Evolutionary conservation across 176 grass and related monocot species (phyloP).

Genomic region (Cymbopogon citratus): DNA sequence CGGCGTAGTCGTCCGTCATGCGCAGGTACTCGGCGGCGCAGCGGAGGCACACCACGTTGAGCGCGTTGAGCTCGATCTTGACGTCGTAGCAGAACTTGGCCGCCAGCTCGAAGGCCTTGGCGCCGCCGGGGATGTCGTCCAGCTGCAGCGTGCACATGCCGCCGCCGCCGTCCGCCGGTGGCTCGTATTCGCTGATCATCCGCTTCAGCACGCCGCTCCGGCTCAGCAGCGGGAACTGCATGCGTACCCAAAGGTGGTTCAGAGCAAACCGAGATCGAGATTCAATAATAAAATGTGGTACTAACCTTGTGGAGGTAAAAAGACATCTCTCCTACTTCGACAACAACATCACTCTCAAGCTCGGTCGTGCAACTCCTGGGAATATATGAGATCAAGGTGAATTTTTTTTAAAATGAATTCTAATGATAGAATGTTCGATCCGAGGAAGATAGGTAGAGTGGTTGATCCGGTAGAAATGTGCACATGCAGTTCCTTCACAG

Average conservation of each 20-base stretch:
- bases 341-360: conserved; percentile 57
- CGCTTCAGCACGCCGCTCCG: conserved; percentile 66
- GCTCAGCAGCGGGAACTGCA: conserved; percentile 78
- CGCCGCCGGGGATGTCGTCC: conserved; percentile 63
- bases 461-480: neutral
- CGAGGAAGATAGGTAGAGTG: too few relatives aligned
- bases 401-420: neutral
- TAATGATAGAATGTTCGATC: neutral
- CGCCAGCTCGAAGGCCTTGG: conserved; percentile 75
- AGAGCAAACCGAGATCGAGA: neutral
- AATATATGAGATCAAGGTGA: neutral
- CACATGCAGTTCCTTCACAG: neutral
- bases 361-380: conserved; percentile 58
- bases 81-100: conserved; percentile 84
- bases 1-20: conserved; percentile 81
- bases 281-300: neutral
- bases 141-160: conserved; percentile 63
- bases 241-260: conserved; percentile 6
- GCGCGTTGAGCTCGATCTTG: conserved; percentile 70
- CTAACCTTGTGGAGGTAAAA: conserved; percentile 73
- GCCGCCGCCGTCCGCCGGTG: conserved; percentile 7
- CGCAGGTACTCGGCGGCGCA: conserved; percentile 72
- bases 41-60: conserved; percentile 61
- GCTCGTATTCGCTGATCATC: conserved; percentile 52
- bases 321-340: conserved; percentile 66